Base-by-base conservation (phyloP, 345 rosid species). In the Cardamine chenopodiifolia region DNA sequence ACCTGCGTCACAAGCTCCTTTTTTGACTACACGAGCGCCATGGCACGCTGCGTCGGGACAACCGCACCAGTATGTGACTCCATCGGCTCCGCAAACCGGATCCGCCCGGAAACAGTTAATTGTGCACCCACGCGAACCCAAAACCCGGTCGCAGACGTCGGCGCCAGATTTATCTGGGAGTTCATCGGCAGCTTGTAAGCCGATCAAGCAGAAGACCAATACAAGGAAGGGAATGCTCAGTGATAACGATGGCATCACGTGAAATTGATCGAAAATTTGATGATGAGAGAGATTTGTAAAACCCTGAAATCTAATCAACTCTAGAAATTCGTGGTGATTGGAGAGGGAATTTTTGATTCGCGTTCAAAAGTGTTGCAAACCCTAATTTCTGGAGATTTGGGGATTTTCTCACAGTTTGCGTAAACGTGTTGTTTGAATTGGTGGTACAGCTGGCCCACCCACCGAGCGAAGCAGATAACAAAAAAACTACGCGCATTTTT, bases 61-160 rank as follows among this genome's bases (percentile, higher is more conserved):
- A n/a, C 99, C 99, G 45, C 99, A 95, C 97, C 91, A 87, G 75
- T 95, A 95, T 32, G 97, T 95, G 37, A 87, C 86, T 47, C 96
- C 99, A 71, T 92, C 82, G 8, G 71, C 85, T 49, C 98, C 98
- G 40, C 99, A 95, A 9, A 92, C 98, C 1, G 94, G 99, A 50
- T 92, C 96, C 37, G 91, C 79, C 11, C 92, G 83, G 74, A 95
- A 92, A 77, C 99, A 95, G 47, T 78, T 92, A 25, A 92, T 69
- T 8, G 99, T 87, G 42, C 97, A 95, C 7, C 81, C 75, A 2
- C 59, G 58, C 7, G 85, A 81, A 28, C 34, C 67, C 31, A 67
- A 14, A 25, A 57, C 20, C 11, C 83, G 26, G 1, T 70, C 17
- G 83, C 96, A 95, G 0, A 71, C 54, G 35, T 76, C 91, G 25